Evolutionary conservation across 495 filamentous ascomycete genomes (phyloP).

Genomic region (Aspergillus asperescens): DNA sequence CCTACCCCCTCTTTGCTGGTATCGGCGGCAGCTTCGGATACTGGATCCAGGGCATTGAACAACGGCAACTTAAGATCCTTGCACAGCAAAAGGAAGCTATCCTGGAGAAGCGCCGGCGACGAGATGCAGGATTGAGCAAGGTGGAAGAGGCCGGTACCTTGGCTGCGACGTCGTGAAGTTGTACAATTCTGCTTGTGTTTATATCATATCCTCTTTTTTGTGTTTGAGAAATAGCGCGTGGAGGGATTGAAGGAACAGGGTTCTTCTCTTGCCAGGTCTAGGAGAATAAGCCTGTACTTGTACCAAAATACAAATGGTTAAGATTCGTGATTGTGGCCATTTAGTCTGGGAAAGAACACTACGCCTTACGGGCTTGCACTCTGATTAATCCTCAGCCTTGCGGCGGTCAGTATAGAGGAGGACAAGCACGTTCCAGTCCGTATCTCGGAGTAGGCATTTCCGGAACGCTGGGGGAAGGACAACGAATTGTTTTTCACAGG

Average conservation of each 20-base stretch:
- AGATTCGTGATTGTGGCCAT: constrained; percentile 1
- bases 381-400: too few relatives aligned
- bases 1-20: constrained; percentile 83
- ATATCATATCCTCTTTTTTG: constrained; percentile 12
- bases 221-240: neutral
- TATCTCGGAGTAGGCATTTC: too few relatives aligned
- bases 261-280: constrained; percentile 3
- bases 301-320: constrained; percentile 38
- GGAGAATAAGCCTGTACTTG: constrained; percentile 13
- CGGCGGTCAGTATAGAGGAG: too few relatives aligned
- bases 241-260: neutral
- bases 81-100: constrained; percentile 68
- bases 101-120: constrained; percentile 80
- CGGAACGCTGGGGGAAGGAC: too few relatives aligned
- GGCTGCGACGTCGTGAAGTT: constrained; percentile 35
- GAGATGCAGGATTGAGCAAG: constrained; percentile 51
- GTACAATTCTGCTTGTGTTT: constrained; percentile 27
- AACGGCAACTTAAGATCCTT: constrained; percentile 68
- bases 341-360: too few relatives aligned
- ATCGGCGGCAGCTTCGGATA: constrained; percentile 91
- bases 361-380: too few relatives aligned
- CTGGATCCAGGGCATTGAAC: constrained; percentile 84
- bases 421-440: too few relatives aligned
- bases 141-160: constrained; percentile 36
- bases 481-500: too few relatives aligned